phyloP scores from a whole-genome alignment of 164 flowering plant species.

The Amborella trichopoda region DNA sequence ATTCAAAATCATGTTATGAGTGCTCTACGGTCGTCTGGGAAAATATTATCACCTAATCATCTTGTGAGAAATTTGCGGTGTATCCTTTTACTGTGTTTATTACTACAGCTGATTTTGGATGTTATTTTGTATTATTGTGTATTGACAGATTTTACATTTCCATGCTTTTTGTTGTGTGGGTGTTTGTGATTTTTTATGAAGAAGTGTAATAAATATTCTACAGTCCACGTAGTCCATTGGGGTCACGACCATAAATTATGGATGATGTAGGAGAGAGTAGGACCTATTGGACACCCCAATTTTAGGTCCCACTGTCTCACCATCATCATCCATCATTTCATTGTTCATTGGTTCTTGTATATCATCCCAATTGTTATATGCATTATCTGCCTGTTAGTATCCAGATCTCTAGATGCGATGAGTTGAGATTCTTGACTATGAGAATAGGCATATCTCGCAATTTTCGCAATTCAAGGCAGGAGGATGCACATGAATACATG shows the following conservation, averaged over 20 bases:
- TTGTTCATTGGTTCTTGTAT: neutral
- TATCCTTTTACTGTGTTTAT: slow-evolving; percentile 47
- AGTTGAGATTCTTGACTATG: slow-evolving; percentile 31
- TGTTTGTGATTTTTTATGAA: too few species aligned
- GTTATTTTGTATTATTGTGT: too few species aligned
- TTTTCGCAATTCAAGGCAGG: slow-evolving; percentile 87
- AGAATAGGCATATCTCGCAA: slow-evolving; percentile 73
- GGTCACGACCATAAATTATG: too few species aligned
- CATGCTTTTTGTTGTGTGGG: too few species aligned
- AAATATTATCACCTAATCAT: slow-evolving; percentile 73
- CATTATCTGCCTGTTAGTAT: neutral
- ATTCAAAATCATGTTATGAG: slow-evolving; percentile 91
- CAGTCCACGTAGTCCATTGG: too few species aligned
- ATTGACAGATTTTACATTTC: too few species aligned
- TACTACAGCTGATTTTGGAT: too few species aligned
- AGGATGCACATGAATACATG: slow-evolving; percentile 99
- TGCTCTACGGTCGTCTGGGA: slow-evolving; percentile 77
- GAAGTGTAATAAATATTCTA: too few species aligned
- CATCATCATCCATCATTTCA: neutral
- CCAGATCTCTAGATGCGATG: neutral
- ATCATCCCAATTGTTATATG: neutral
- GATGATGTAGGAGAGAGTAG: too few species aligned
- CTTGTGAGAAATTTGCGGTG: slow-evolving; percentile 86
- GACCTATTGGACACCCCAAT: too few species aligned
- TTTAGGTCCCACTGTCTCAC: too few species aligned